Evolutionary conservation across 2,329 filamentous ascomycete genomes (phyloP).

Genomic region (Fusarium armeniacum): DNA sequence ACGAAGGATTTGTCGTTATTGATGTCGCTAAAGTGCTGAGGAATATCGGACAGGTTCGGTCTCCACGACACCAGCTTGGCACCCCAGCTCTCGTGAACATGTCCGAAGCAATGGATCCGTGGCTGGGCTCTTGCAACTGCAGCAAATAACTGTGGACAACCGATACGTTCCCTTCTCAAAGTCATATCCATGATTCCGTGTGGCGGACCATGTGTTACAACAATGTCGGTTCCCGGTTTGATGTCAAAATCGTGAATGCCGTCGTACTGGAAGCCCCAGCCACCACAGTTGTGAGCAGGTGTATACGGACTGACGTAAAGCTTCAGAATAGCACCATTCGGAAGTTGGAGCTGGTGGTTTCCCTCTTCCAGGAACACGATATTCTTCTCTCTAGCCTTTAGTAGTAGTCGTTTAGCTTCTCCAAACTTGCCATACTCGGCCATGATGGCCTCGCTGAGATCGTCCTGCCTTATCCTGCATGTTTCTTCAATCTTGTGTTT

Average conservation of each 20-base stretch:
- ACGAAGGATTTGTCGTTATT: constrained; percentile 60
- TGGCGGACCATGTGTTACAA: constrained; percentile 56
- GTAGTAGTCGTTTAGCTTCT: constrained; percentile 52
- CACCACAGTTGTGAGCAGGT: constrained; percentile 51
- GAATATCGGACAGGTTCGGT: constrained; percentile 37
- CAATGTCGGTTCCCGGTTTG: constrained; percentile 48
- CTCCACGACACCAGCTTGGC: constrained; percentile 65
- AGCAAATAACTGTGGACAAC: constrained; percentile 52
- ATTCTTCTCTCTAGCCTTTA: constrained; percentile 43
- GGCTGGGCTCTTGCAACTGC: constrained; percentile 51
- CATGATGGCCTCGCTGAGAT: constrained; percentile 22
- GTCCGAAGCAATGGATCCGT: constrained; percentile 56
- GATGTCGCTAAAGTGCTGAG: constrained; percentile 63
- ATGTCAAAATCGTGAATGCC: constrained; percentile 50
- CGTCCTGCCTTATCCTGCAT: constrained; percentile 15
- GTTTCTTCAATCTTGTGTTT: constrained; percentile 46
- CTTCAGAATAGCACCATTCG: constrained; percentile 58
- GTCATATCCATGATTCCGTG: constrained; percentile 60
- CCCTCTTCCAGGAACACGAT: constrained; percentile 62
- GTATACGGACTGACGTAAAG: constrained; percentile 64
- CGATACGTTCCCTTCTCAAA: constrained; percentile 45
- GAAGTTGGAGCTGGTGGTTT: constrained; percentile 55
- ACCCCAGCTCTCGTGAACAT: constrained; percentile 54
- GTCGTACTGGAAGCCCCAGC: constrained; percentile 63
- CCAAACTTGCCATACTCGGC: constrained; percentile 57